A percentile compares a stretch with the other conserved stretches of the same genome.
Evolutionary conservation across 305 asterid genomes (phyloP).

Genomic region (Solanum hybrid): DNA sequence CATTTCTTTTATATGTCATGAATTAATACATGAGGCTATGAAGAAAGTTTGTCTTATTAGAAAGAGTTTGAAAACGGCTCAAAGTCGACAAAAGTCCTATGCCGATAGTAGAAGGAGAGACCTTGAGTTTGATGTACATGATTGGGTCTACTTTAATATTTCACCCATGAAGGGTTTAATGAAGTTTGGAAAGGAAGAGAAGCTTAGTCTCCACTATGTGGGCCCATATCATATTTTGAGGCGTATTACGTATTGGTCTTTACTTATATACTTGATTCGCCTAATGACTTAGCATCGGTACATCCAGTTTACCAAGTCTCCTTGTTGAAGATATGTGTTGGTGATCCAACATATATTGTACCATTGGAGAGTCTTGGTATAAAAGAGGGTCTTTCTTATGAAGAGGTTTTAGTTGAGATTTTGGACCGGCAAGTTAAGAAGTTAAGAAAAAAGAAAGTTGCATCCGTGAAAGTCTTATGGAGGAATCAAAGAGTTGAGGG

Average conservation of each 20-base stretch:
- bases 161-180: not conserved
- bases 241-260: not conserved
- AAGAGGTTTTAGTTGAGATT: not conserved
- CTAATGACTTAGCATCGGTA: not conserved
- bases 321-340: not conserved
- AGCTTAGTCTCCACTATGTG: not conserved
- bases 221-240: not conserved
- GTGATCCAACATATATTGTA: too few species aligned
- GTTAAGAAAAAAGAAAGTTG: not conserved
- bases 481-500: not conserved
- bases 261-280: not conserved
- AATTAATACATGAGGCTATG: not conserved
- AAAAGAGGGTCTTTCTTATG: not conserved
- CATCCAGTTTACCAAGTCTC: not conserved
- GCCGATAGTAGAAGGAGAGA: not conserved
- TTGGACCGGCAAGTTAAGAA: not conserved
- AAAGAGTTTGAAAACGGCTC: not conserved
- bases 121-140: not conserved
- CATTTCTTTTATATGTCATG: not conserved
- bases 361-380: too few species aligned
- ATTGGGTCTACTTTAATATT: not conserved
- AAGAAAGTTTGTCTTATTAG: not conserved
- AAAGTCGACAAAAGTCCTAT: not conserved
- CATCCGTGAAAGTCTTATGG: not conserved
- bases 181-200: not conserved